Evolutionary conservation across 2,329 filamentous ascomycete genomes (phyloP), one percentile per base, ranked within the genome.

Genomic region (Hypoxylon sp.): DNA sequence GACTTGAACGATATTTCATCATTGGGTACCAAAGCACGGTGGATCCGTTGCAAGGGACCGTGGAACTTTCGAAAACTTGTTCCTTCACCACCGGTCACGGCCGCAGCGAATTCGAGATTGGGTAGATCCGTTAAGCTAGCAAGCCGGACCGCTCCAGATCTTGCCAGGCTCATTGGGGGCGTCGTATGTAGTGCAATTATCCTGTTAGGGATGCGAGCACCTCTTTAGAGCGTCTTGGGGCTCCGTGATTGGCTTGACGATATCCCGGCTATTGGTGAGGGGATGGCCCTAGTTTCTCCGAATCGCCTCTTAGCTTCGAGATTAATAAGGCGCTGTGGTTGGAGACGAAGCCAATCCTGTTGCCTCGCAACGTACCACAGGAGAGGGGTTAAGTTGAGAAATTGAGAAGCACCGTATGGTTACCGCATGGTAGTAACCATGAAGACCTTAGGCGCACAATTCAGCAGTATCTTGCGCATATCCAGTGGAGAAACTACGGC

Each of bases 81-180:
- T 68, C 58, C 61, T 64, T 69, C 42, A 35, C 51, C 54, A 58
- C 67, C 56, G 62, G 66, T 63, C 57, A 55, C 56, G 50, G 44
- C 60, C 46, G 37, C 54, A 46, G 39, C 47, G n/a, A 58, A 50
- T 47, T 57, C 52, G 37, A 64, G 56, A 62, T 56, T 59, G 63
- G 69, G 27, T 67, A 69, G 67, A 67, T 69, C 69, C 63, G 56
- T 62, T 62, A 46, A 52, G 54, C 58, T 54, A 62, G 62, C 54
- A 63, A 67, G 48, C 65, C 75, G 73, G 73, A 66, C 74, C 73
- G 74, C 71, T 68, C 70, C 70, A 75, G 65, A 71, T 71, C 62
- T 69, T 55, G 53, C 65, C 44, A 65, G 55, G 71, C 52, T 42
- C 47, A 44, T 17, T 46, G 47, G 47, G 58, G 68, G 64, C 64